Base-by-base conservation (phyloP, 2,329 filamentous ascomycete genomes). In the Cryphonectria parasitica region DNA sequence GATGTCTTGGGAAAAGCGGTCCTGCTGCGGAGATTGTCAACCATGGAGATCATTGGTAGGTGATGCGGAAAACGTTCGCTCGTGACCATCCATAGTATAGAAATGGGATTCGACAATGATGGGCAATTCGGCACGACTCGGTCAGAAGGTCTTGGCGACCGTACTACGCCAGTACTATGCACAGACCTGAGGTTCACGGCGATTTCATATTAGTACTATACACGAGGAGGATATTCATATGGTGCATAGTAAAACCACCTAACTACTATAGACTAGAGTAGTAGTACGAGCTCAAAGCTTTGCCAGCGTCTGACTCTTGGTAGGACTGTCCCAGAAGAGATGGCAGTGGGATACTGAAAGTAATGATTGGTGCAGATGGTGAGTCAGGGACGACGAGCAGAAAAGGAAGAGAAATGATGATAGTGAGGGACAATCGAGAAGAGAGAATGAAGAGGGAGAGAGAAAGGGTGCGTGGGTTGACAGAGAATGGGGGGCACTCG, bases 21-120 rank as follows among this genome's bases (percentile, higher is more conserved):
- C 11, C 58, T 61, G 34, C 6, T 13, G 58, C 64, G 64, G 64
- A 66, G 41, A 39, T 56, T 66, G 64, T 66, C 64, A 36, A 66
- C 64, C 52, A 43, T 56, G 49, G 49, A 58, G 56, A 25, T 58
- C n/a, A 54, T 28, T 66, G 49, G 64, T 28, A 28, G n/a, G 34
- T n/a, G 11, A 25, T 39, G 34, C 34, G 58, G 31, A 5, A 15
- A 8, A 17, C 28, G 19, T 8, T 49, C 28, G 54, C 54, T 31
- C 54, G 54, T 58, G 54, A 58, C 25, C 45, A n/a, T 19, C 7
- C 45, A 49, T 49, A 10, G 45, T 2, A 34, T 58, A 19, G 54
- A 28, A 58, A 31, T 7, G 15, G 25, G 54, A 31, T 34, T 28
- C 34, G 54, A 10, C 54, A 58, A 19, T 17, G 11, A 34, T 34